Conservation (phyloP, 1,139 yeast species). For the Magnusiomyces sp. region DNA sequence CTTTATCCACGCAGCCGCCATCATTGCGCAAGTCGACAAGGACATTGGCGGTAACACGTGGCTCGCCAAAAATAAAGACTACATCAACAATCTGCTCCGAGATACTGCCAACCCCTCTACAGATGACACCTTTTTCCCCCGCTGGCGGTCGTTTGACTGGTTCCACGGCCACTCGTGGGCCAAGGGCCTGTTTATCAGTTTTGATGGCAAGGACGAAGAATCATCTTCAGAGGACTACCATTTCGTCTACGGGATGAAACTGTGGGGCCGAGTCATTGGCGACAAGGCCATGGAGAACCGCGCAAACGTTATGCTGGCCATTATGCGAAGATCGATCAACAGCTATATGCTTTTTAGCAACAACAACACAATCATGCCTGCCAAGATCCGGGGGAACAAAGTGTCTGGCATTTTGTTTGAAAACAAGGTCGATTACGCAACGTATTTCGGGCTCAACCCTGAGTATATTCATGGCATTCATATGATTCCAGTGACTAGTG, state of each 20-base stretch:
- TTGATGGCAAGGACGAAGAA: conserved; percentile 71
- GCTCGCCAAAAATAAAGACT: conserved; percentile 50
- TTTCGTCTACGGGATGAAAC: conserved; percentile 63
- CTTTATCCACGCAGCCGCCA: conserved; percentile 64
- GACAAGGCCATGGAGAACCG: conserved; percentile 57
- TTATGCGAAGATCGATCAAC: conserved; percentile 53
- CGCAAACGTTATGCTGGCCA: conserved; percentile 60
- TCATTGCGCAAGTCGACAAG: conserved; percentile 53
- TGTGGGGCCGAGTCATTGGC: conserved; percentile 62
- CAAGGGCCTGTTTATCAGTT: conserved; percentile 54
- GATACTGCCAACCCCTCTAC: conserved; percentile 70
- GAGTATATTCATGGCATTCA: conserved; percentile 91
- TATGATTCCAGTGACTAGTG: conserved; percentile 80
- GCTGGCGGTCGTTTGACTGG: conserved; percentile 72
- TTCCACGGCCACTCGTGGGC: conserved; percentile 83
- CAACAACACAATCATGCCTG: conserved; percentile 49
- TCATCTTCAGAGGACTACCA: conserved; percentile 65
- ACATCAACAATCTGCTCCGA: conserved; percentile 59
- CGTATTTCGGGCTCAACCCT: conserved; percentile 62
- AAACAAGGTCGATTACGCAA: conserved; percentile 82
- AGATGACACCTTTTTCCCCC: conserved; percentile 61
- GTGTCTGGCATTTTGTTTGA: conserved; percentile 67
- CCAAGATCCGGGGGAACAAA: conserved; percentile 45
- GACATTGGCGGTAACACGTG: conserved; percentile 49
- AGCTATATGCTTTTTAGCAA: conserved; percentile 47